phyloP scores from a whole-genome alignment of 1,284 basidiomycete species.

The Pyrrhoderma lamaoense region DNA sequence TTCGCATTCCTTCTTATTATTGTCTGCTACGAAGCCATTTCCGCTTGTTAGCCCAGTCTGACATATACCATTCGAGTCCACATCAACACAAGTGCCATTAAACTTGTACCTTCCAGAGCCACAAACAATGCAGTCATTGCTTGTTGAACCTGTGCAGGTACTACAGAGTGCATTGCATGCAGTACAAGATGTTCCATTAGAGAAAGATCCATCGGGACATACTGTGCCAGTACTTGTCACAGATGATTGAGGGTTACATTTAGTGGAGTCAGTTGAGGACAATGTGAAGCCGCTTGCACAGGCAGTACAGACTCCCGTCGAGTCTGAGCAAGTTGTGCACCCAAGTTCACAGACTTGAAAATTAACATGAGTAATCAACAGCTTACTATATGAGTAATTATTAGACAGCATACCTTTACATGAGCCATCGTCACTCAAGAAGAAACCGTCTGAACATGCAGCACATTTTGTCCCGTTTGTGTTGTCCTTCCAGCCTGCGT shows the following conservation, averaged over 20 bases:
- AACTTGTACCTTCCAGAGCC: conserved; percentile 49
- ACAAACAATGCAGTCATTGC: conserved; percentile 65
- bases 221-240: conserved; percentile 40
- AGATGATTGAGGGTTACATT: conserved; percentile 48
- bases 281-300: conserved; percentile 64
- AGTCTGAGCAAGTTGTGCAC: conserved; percentile 59
- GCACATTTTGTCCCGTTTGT: conserved; percentile 68
- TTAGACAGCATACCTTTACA: conserved; percentile 55
- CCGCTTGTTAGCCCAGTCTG: conserved; percentile 22
- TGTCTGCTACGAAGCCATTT: conserved; percentile 66
- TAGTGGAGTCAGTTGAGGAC: conserved; percentile 56
- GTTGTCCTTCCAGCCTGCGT: conserved; percentile 64
- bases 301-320: conserved; percentile 59
- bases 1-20: conserved; percentile 72
- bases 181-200: conserved; percentile 46
- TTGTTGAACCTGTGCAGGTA: conserved; percentile 61
- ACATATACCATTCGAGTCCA: conserved; percentile 64
- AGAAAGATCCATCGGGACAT: conserved; percentile 63
- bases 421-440: conserved; percentile 57
- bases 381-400: neutral
- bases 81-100: conserved; percentile 58
- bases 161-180: conserved; percentile 59
- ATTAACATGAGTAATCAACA: neutral
- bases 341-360: conserved; percentile 58
- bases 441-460: conserved; percentile 67